Evolutionary conservation across 1,284 basidiomycete species (phyloP).

Genomic region (Tranzscheliella williamsii): DNA sequence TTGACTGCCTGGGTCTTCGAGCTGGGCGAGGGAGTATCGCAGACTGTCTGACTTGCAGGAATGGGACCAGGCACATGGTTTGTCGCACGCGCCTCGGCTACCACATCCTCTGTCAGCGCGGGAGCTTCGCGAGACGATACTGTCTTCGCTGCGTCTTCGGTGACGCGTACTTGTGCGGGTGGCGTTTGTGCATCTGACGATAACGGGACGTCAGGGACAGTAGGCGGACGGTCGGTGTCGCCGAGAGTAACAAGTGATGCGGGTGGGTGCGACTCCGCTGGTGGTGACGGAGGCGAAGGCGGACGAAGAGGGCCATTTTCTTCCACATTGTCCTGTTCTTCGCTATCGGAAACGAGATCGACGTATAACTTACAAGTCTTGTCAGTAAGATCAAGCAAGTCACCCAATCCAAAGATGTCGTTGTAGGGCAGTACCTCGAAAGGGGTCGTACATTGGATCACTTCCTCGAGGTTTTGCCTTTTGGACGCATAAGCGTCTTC

Average conservation of each 20-base stretch:
- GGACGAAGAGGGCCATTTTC: neutral
- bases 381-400: constrained; percentile 15
- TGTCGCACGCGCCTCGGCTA: too few relatives aligned
- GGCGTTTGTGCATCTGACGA: neutral
- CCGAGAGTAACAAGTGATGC: neutral
- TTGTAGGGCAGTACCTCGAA: constrained; percentile 36
- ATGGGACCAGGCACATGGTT: too few relatives aligned
- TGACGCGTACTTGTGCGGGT: neutral
- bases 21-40: too few relatives aligned
- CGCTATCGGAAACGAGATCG: constrained; percentile 18
- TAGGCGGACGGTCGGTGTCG: neutral
- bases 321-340: neutral
- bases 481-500: constrained; percentile 17
- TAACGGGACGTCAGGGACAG: neutral
- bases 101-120: neutral
- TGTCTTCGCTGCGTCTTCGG: neutral
- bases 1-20: too few relatives aligned
- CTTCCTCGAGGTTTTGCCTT: constrained; percentile 32
- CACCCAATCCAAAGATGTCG: constrained; percentile 30
- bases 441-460: constrained; percentile 18
- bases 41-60: too few relatives aligned
- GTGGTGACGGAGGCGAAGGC: neutral
- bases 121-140: neutral
- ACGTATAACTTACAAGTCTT: constrained; percentile 17
- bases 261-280: neutral